Base-by-base conservation (phyloP, 495 filamentous ascomycete genomes). In the Podospora didyma region DNA sequence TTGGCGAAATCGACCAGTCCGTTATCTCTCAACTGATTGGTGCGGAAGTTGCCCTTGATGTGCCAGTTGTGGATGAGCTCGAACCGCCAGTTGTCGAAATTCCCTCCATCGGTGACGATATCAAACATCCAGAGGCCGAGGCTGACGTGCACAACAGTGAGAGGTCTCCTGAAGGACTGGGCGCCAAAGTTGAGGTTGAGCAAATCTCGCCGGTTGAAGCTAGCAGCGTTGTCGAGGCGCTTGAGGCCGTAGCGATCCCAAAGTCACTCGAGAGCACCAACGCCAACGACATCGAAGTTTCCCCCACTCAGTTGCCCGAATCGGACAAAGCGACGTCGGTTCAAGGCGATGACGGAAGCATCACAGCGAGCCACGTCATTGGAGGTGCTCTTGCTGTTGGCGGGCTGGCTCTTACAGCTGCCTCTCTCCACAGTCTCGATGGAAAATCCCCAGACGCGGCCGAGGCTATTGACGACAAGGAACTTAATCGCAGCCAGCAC, bases 41-140 rank as follows among this genome's bases (percentile, higher is more conserved):
- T 12, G 46, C 47, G 20, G 44, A 57, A 12, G 31, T 31, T 3
- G 23, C 56, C 9, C 17, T 28, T 22, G 26, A 49, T 20, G 50
- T 45, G 35, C 14, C 31, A 16, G 45, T 39, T 37, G 11, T 39
- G 14, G 64, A 67, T 49, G 23, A 50, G 12, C 45, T 47, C 20
- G 39, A 37, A 10, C 9, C 9, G 9, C 34, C 34, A 0, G 34
- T 37, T 37, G 2, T 2, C 16, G 34, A 42, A 17, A 42, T 16
- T 42, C 12, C 39, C n/a, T 42, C 39, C 12, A 17, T 42, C 39
- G 12, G 12, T 42, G 39, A 42, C 39, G 39, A 10, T 42, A 17
- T 16, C 39, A 17, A 42, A 17, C 7, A 42, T 42, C n/a, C n/a
- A 14, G 39, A 17, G n/a, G 39, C 14, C 39, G 39, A 42, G n/a